These are phyloP conservation scores for Trichomonascus vanleenenianus DNA, from an alignment of 805 yeast genomes.

Conservation along the genomic window DNA sequence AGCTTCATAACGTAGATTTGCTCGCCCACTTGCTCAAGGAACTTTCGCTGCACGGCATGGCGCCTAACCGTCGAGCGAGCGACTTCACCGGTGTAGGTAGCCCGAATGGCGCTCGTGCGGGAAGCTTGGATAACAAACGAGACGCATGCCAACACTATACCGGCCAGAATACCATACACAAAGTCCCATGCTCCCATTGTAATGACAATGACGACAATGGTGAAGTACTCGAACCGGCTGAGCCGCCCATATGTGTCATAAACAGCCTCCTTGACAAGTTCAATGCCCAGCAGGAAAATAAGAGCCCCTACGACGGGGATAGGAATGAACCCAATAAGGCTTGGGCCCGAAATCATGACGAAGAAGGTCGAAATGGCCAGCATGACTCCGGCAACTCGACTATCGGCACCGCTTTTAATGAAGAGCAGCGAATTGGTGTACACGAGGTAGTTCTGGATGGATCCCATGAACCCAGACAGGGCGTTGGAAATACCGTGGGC, in stretches of 20 bases:
- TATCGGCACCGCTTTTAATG: constrained; percentile 91
- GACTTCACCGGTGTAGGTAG: constrained; percentile 76
- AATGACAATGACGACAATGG: constrained; percentile 78
- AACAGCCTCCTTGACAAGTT: constrained; percentile 76
- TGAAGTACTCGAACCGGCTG: constrained; percentile 68
- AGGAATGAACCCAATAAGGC: constrained; percentile 87
- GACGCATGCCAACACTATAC: constrained; percentile 84
- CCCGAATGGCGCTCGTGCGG: constrained; percentile 69
- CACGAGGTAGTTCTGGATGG: constrained; percentile 90
- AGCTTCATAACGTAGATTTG: constrained; percentile 84
- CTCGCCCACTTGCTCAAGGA: constrained; percentile 75
- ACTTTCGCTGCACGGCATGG: constrained; percentile 82
- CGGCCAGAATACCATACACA: constrained; percentile 85
- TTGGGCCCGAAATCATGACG: constrained; percentile 85
- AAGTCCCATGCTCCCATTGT: constrained; percentile 96
- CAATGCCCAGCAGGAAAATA: constrained; percentile 86
- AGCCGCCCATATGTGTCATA: constrained; percentile 78
- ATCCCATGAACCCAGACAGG: constrained; percentile 73
- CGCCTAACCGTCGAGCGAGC: constrained; percentile 90
- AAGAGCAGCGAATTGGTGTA: constrained; percentile 90
- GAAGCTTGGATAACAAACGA: constrained; percentile 95
- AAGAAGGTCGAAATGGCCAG: constrained; percentile 73
- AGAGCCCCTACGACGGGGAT: constrained; percentile 93
- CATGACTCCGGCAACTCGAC: constrained; percentile 81
- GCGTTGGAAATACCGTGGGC: constrained; percentile 93